Evolutionary conservation across 768 basidiomycete genomes (phyloP).

Genomic region (Tricholoma hemisulphureum): DNA sequence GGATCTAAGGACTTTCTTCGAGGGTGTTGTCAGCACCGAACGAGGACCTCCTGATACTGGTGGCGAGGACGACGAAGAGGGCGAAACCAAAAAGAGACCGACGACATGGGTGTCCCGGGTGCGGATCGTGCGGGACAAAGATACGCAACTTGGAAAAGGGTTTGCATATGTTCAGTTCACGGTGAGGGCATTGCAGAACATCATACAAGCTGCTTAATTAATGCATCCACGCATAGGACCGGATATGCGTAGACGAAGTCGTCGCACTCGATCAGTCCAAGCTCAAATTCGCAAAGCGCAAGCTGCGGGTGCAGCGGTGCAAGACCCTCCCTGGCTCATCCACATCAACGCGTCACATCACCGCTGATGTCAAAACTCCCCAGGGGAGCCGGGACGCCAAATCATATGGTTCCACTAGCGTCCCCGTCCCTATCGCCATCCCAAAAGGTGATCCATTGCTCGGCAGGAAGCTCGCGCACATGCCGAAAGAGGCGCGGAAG

Average conservation of each 20-base stretch:
- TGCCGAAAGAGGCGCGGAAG: conserved; percentile 87
- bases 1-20: conserved; percentile 84
- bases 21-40: conserved; percentile 69
- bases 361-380: conserved; percentile 22
- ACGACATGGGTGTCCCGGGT: conserved; percentile 76
- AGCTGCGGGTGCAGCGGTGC: conserved; percentile 87
- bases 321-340: conserved; percentile 60
- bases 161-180: conserved; percentile 90
- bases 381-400: conserved; percentile 14
- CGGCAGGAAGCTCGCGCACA: conserved; percentile 71
- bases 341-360: conserved; percentile 22
- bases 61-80: conserved; percentile 22
- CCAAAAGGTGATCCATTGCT: conserved; percentile 83
- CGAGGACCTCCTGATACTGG: conserved; percentile 47
- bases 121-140: conserved; percentile 85
- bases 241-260: conserved; percentile 89
- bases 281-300: conserved; percentile 91
- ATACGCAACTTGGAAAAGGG: conserved; percentile 92
- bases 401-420: conserved; percentile 6
- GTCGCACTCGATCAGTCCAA: conserved; percentile 74
- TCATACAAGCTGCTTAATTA: neutral
- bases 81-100: conserved; percentile 33
- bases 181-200: conserved; percentile 45
- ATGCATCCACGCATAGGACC: conserved; percentile 54
- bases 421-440: conserved; percentile 30